Evolutionary conservation across 306 rosid genomes (phyloP), one percentile per base, ranked within the genome.

Genomic region (Lathyrus oleraceus): DNA sequence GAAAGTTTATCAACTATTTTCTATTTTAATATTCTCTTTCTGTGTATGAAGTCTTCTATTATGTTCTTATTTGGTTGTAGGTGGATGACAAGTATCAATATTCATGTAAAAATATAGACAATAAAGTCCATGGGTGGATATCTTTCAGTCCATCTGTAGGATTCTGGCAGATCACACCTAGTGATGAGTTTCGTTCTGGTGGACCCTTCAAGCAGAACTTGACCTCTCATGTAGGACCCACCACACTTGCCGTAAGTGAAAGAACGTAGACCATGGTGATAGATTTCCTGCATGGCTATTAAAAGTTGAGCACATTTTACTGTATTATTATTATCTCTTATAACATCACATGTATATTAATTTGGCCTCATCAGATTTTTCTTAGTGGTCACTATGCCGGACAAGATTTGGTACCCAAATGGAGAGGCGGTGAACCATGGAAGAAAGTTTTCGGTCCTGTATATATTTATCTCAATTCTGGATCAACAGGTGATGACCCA

Each of bases 41-140:
- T 35, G 39, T 35, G 61, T 56, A 61, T 61, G 68, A 61, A 48
- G 40, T 43, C 53, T 59, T 78, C 14, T 49, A 23, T 54, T 52
- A 58, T 57, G 78, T 56, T 82, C 49, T 73, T 60, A 78, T 74
- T 23, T 72, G 75, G 59, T 49, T 62, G 48, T 81, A 90, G 96
- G 96, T 90, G 70, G 96, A 90, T 79, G 98, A 93, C 87, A 93
- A 93, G 78, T 93, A 93, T 76, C 96, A 93, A 60, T 93, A 93
- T 72, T 85, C 96, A 0, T 79, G 90, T 73, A 80, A 78, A 49
- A 90, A 85, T 78, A 88, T 81, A 65, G 88, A 93, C 70, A 83
- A 79, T 60, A 72, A 11, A 65, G 97, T 93, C 54, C 98, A 93
- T 57, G 98, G 98, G 71, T 90, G 98, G 98, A 81, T 90, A 71